Base-by-base conservation (phyloP, 768 basidiomycete genomes). In the Panus rudis region DNA sequence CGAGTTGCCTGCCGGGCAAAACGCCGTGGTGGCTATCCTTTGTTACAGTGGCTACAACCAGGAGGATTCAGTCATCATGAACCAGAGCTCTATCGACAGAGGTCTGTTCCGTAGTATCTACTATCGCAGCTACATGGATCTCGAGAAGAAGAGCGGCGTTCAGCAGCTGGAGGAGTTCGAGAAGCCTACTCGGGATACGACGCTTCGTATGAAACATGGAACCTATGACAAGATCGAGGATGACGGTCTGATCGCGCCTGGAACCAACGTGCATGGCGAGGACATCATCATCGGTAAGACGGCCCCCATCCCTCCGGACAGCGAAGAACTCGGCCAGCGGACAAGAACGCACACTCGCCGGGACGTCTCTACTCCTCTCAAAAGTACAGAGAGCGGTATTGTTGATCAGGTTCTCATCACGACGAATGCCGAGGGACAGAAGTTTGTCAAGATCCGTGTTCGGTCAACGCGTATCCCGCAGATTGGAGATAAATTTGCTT, bases 31-130 rank as follows among this genome's bases (percentile, higher is more conserved):
- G 45, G 94, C 94, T 11, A 98, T 99, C 57, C 71, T 98, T 43
- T 97, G 93, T 59, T 99, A 99, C 67, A 97, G 92, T 54, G 94
- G 94, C 37, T 99, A 99, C 68, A 99, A 99, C 63, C 96, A 99
- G 67, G 96, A 98, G 78, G 96, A 99, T 76, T 99, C 96, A 50
- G 96, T 99, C 66, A 98, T 99, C 68, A 97, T 99, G 94, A 98
- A 98, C 62, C 96, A 99, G 66, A 92, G 88, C 54, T 94, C 96
- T 21, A 88, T 99, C 53, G 94, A 99, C 59, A 88, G 96, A 46
- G 94, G 96, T 46, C 75, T 99, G 23, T 99, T 99, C 84, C 81
- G 94, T 27, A 94, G 92, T 71, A 88, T 99, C 56, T 99, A 98
- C 64, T 98, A 97, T 62, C 81, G 96, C 54, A 92, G 92, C 56